phyloP scores from a whole-genome alignment of 2,329 filamentous ascomycete genomes.

The Epichloe typhina region DNA sequence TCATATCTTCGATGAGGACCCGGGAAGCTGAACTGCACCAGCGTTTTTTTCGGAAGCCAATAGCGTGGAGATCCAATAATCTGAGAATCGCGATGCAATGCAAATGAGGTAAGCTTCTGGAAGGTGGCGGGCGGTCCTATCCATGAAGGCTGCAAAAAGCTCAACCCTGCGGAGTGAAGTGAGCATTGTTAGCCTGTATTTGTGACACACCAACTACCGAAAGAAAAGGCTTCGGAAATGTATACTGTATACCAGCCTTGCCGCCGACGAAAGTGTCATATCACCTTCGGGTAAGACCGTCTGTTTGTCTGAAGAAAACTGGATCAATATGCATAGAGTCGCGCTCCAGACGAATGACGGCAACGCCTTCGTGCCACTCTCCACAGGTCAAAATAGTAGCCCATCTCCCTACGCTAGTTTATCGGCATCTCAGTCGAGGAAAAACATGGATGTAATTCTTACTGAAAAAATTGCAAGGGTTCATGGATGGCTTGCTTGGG shows the following conservation, averaged over 20 bases:
- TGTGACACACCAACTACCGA: background rate
- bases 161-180: background rate
- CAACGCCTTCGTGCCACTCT: background rate
- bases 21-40: background rate
- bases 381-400: background rate
- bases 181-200: background rate
- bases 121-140: background rate
- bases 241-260: background rate
- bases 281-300: background rate
- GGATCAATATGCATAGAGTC: background rate
- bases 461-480: background rate
- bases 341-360: background rate
- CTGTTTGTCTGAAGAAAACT: background rate
- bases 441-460: background rate
- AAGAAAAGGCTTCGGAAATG: background rate
- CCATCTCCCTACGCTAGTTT: background rate
- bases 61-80: background rate
- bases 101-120: conserved; percentile 1
- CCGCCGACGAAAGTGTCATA: background rate
- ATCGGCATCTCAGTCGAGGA: background rate
- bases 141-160: background rate
- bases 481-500: background rate
- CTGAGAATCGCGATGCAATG: background rate
- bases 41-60: background rate
- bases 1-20: background rate